Evolutionary conservation across 31 red algal genomes (phyloP).

Genomic region (Porphyra umbilicalis): DNA sequence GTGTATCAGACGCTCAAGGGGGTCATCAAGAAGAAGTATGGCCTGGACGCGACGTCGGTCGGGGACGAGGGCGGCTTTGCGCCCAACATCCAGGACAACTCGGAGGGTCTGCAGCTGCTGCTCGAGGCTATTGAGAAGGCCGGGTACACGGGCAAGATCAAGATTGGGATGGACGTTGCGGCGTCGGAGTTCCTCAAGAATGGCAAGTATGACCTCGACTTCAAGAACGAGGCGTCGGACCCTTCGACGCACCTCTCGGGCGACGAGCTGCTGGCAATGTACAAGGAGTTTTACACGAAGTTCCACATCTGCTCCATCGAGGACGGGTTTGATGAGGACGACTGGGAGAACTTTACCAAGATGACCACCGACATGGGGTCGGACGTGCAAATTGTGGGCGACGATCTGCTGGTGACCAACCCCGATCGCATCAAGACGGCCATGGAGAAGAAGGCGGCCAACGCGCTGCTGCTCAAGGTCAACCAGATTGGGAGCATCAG

Average conservation of each 20-base stretch:
- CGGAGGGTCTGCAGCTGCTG: constrained; percentile 70
- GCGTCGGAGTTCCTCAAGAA: constrained; percentile 91
- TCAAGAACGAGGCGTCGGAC: constrained; percentile 72
- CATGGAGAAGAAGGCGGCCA: constrained; percentile 83
- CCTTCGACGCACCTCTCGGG: constrained; percentile 37
- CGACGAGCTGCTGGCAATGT: constrained; percentile 60
- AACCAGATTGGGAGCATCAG: constrained; percentile 98
- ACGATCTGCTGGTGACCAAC: constrained; percentile 97
- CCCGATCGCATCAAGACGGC: constrained; percentile 76
- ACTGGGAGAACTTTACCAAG: constrained; percentile 70
- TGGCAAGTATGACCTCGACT: constrained; percentile 91
- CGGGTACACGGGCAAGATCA: constrained; percentile 89
- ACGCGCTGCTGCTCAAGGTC: constrained; percentile 93
- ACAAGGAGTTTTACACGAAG: constrained; percentile 51
- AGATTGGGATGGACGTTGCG: constrained; percentile 87
- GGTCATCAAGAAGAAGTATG: constrained; percentile 97
- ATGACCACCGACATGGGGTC: constrained; percentile 71
- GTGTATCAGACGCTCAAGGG: constrained; percentile 90
- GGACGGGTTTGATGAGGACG: constrained; percentile 94
- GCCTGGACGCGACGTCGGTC: constrained; percentile 78
- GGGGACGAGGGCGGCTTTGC: constrained; percentile 99
- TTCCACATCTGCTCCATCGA: constrained; percentile 95
- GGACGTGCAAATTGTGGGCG: constrained; percentile 82
- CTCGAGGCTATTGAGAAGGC: constrained; percentile 84
- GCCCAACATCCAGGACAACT: constrained; percentile 84